Evolutionary conservation across 2,329 filamentous ascomycete species (phyloP).

Genomic region (Ophiostoma sp.): DNA sequence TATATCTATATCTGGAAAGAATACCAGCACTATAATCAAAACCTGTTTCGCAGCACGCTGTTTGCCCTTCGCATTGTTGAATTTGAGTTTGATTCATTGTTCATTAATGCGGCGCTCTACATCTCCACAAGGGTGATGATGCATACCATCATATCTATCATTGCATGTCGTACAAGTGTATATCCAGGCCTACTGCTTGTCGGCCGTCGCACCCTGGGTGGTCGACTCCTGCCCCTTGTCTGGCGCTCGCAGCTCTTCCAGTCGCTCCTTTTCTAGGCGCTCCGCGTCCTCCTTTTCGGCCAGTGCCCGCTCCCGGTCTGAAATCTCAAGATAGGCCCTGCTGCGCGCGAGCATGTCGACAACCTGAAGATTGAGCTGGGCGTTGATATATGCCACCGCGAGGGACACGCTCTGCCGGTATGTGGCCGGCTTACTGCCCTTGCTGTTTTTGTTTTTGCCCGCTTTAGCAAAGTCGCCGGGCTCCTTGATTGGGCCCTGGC

Average conservation of each 20-base stretch:
- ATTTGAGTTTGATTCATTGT: background rate
- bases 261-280: conserved; percentile 6
- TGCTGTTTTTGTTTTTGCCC: no score
- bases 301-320: conserved; percentile 37
- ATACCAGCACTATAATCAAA: background rate
- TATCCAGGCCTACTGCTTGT: background rate
- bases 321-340: conserved; percentile 39
- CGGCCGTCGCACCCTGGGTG: background rate
- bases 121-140: background rate
- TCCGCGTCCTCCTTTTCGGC: conserved; percentile 33
- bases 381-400: conserved; percentile 29
- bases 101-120: background rate
- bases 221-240: background rate
- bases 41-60: background rate
- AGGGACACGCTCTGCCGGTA: conserved; percentile 32
- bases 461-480: background rate
- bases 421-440: conserved; percentile 22
- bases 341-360: conserved; percentile 41
- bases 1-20: background rate
- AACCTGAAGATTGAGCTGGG: conserved; percentile 33
- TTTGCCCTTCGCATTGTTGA: background rate
- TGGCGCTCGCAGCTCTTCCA: background rate
- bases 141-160: background rate
- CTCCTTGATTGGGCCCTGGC: background rate
- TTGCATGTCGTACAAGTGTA: background rate